Evolutionary conservation across 306 rosid species (phyloP).

Genomic region (Luffa acutangula): DNA sequence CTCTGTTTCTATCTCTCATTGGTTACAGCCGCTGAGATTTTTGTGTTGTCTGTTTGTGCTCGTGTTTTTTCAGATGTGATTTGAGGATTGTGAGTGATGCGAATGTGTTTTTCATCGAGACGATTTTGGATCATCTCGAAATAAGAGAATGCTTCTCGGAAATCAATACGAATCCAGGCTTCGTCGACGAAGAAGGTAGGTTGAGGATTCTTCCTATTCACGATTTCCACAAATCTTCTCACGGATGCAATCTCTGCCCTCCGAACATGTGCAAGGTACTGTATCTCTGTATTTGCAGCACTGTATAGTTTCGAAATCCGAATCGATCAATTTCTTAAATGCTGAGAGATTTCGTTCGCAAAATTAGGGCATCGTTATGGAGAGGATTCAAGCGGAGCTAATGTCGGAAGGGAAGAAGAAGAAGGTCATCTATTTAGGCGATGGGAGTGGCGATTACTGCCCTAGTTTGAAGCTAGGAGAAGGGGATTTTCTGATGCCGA

Average conservation of each 20-base stretch:
- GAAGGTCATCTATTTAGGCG: conserved; percentile 50
- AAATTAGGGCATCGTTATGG: conserved; percentile 33
- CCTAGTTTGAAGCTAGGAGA: conserved; percentile 48
- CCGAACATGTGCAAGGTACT: conserved; percentile 72
- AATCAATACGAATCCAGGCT: conserved; percentile 6
- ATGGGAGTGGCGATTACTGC: conserved; percentile 52
- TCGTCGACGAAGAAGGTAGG: conserved; percentile 1
- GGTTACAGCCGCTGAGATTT: background rate
- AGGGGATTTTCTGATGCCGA: conserved; percentile 44
- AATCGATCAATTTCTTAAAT: background rate
- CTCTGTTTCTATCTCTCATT: background rate
- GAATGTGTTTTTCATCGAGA: conserved; percentile 3
- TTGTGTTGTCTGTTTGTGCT: background rate
- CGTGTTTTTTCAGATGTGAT: background rate
- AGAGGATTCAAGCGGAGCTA: conserved; percentile 28
- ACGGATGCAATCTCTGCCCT: conserved; percentile 45
- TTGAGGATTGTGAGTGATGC: conserved; percentile 12
- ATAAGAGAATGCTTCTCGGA: conserved; percentile 6
- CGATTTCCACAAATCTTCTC: conserved; percentile 25
- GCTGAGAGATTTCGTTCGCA: background rate
- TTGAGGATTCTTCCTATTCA: conserved; percentile 5
- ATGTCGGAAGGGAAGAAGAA: conserved; percentile 12
- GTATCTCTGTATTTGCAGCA: background rate
- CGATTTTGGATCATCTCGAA: background rate
- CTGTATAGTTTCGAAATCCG: background rate